Evolutionary conservation across 192 early-diverging fungal species (phyloP).

Genomic region (Backusella westeae): DNA sequence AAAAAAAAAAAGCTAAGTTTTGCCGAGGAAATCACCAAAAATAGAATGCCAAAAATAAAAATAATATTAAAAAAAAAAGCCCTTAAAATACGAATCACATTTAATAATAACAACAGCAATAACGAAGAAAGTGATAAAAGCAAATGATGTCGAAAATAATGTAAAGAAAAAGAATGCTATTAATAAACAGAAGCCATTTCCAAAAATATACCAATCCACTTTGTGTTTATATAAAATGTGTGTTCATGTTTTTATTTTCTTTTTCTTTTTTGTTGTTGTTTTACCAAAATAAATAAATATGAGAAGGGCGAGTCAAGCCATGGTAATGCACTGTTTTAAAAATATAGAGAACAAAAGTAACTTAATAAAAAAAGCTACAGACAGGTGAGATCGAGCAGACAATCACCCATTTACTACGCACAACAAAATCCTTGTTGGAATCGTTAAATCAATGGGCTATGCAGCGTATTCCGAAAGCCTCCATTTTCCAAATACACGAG

Average conservation of each 20-base stretch:
- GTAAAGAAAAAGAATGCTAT: no score
- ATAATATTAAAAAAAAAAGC: not conserved
- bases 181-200: not conserved
- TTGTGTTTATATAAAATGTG: no score
- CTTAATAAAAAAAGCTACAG: not conserved
- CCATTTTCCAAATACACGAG: slow-evolving; percentile 30
- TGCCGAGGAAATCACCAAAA: not conserved
- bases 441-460: slow-evolving; percentile 31
- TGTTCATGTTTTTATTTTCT: not conserved
- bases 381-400: slow-evolving; percentile 35
- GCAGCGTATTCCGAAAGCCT: not conserved
- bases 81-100: not conserved
- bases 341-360: not conserved
- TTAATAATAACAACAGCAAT: no score
- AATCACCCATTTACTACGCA: slow-evolving; percentile 29
- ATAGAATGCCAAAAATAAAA: not conserved
- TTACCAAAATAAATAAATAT: not conserved
- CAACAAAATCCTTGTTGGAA: slow-evolving; percentile 30
- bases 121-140: no score
- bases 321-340: not conserved
- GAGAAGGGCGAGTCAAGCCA: not conserved
- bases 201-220: not conserved
- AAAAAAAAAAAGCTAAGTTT: no score
- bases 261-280: not conserved
- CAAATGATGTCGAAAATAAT: no score